A percentile compares a stretch with the other conserved stretches of the same genome.
phyloP scores from a whole-genome alignment of 257 asterid species.

The Leonotis leonurus region DNA sequence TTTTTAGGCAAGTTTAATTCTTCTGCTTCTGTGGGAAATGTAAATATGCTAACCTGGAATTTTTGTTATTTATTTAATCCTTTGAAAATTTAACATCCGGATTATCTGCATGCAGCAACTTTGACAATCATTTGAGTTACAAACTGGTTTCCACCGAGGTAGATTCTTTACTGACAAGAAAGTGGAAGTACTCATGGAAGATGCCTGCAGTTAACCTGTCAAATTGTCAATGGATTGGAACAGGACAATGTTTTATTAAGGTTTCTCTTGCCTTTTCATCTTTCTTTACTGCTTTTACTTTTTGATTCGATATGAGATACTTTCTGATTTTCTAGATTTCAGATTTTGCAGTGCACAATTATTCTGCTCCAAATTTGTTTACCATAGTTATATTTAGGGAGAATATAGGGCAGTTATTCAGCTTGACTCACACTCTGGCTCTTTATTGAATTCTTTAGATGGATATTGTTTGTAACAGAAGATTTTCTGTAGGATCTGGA shows the following conservation, averaged over 20 bases:
- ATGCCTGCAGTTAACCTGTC: constrained; percentile 52
- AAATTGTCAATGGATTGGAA: constrained; percentile 81
- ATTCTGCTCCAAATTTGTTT: constrained; percentile 8
- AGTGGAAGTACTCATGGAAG: constrained; percentile 78
- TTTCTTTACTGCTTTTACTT: neutral
- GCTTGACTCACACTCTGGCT: neutral
- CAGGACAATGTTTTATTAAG: constrained; percentile 60
- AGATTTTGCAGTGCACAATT: neutral
- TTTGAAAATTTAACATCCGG: neutral
- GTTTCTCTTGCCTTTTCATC: constrained; percentile 25
- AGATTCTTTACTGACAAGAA: constrained; percentile 37
- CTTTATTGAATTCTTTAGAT: neutral
- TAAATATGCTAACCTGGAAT: neutral
- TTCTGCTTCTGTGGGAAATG: neutral
- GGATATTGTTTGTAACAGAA: constrained; percentile 8
- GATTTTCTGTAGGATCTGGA: constrained; percentile 45
- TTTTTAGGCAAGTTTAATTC: neutral
- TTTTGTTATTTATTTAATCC: constrained; percentile 10
- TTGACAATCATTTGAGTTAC: constrained; percentile 56
- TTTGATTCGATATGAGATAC: neutral
- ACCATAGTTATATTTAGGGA: neutral
- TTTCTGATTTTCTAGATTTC: constrained; percentile 1
- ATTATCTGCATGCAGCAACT: constrained; percentile 43
- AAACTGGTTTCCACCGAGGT: constrained; percentile 48
- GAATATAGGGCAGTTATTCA: neutral